Conservation (phyloP, 805 yeast genomes). For the Yamadazyma sp. region DNA sequence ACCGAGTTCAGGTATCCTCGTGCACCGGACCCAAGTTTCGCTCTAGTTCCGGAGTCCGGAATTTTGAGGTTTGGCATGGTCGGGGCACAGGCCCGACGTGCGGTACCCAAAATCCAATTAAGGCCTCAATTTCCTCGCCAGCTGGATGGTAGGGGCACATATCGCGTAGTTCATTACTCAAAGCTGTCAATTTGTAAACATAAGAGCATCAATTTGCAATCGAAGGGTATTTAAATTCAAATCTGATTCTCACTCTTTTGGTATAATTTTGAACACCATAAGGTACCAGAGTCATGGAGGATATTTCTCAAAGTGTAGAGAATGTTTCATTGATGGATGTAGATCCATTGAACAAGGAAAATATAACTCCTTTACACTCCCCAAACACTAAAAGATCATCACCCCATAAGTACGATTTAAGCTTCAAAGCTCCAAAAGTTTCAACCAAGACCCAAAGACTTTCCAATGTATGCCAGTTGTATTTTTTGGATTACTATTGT, state of each 20-base stretch:
- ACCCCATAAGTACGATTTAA: conserved; percentile 27
- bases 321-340: conserved; percentile 46
- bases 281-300: conserved; percentile 27
- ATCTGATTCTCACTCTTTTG: conserved; percentile 1
- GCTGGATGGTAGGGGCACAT: neutral
- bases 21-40: no score
- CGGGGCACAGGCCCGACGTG: no score
- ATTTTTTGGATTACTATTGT: conserved; percentile 91
- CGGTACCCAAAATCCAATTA: no score
- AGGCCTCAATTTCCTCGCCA: no score
- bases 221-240: conserved; percentile 6
- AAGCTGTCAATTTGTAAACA: conserved; percentile 9
- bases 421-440: conserved; percentile 26
- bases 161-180: neutral
- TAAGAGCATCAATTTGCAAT: conserved; percentile 6
- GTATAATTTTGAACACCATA: neutral
- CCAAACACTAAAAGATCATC: conserved; percentile 20
- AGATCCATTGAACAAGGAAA: conserved; percentile 39
- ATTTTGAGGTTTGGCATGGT: no score
- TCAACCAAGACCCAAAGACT: conserved; percentile 78
- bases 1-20: no score
- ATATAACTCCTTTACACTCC: conserved; percentile 30
- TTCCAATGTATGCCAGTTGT: conserved; percentile 90
- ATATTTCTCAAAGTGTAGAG: conserved; percentile 43
- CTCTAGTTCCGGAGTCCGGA: no score